Base-by-base conservation (phyloP, 768 basidiomycete genomes). In the Boletus reticulatus region DNA sequence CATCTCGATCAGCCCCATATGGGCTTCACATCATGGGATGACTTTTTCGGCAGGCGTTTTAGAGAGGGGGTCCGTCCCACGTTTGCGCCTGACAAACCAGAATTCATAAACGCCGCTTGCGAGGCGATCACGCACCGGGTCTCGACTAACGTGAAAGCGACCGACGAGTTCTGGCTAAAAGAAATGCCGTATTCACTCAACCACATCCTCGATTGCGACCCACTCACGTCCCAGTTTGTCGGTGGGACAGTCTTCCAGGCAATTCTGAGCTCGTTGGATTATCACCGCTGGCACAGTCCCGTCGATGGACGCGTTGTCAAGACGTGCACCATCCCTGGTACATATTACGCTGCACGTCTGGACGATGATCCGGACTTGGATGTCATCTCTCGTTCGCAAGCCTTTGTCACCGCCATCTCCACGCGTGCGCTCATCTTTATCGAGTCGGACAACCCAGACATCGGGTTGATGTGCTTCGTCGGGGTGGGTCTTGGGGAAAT, bases 251-350 rank as follows among this genome's bases (percentile, higher is more conserved):
- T 82, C 36, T 78, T 77, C 66, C 85, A 87, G 61, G 83, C 78
- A 0, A 84, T 85, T 69, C 76, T 88, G 56, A 74, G 73, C 50
- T 75, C 81, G 4, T 60, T 76, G 27, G 75, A 76, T 31, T 87
- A 85, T 60, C 86, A 87, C 61, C 80, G 84, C 58, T 86, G 84
- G 85, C 82, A 82, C 66, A 70, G 74, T 45, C 86, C 86, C 51
- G 77, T 87, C 11, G 72, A 75, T 38, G 81, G 82, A 7, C 68
- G 43, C 0, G 70, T 83, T 37, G 64, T 59, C 17, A 70, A 77
- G 64, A 68, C 70, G 14, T 73, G 73, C 19, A 62, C 74, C 36
- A 67, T 83, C 19, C 80, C 80, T 4, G 81, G 81, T 4, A 78
- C 78, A 3, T 82, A 82, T 64, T 85, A 78, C 60, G 75, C 77